Base-by-base conservation (phyloP, 805 yeast genomes). In the Yarrowia sp. region DNA sequence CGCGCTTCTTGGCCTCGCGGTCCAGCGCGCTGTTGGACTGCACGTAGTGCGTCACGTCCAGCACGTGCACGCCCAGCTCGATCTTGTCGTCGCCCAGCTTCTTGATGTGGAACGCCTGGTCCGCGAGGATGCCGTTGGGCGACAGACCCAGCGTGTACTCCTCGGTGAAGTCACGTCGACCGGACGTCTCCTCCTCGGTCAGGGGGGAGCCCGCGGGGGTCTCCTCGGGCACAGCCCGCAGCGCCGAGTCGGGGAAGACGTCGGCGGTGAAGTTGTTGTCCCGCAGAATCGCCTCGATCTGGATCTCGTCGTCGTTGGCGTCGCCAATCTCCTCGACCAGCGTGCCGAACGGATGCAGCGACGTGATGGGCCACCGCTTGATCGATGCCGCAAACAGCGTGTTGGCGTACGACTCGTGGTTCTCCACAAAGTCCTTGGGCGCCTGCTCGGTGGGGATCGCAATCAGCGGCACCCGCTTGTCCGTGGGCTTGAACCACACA, bases 401-500 rank as follows among this genome's bases (percentile, higher is more conserved):
- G 71, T 89, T 84, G 0, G 88, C 80, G 69, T 94, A 94, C 58
- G 80, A 80, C 62, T 88, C 96, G 66, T 91, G 96, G 68, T 90
- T 91, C 68, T 91, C 97, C 42, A 94, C 92, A 75, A 94, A 93
- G 73, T 93, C 98, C 63, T 81, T 83, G 32, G 99, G 99, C 0
- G 97, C 99, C 73, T 94, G 97, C 70, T 94, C 99, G 1, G 97
- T 94, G 38, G 99, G 99, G 66, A 94, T 94, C 14, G 99, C 99
- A 77, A 94, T 92, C 66, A 94, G 80, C 5, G 99, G 99, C 19
- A 94, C 99, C 66, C 96, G 90, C 76, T 94, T 94, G 73, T 94
- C 99, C 1, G 97, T 92, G 36, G 99, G 99, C 72, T 94, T 94
- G 74, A 94, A 94, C 99, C 99, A 94, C 32, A 94, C 97, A 78